Evolutionary conservation across 352 stramenopile species (phyloP).

Genomic region (Phytopythium sindhum): DNA sequence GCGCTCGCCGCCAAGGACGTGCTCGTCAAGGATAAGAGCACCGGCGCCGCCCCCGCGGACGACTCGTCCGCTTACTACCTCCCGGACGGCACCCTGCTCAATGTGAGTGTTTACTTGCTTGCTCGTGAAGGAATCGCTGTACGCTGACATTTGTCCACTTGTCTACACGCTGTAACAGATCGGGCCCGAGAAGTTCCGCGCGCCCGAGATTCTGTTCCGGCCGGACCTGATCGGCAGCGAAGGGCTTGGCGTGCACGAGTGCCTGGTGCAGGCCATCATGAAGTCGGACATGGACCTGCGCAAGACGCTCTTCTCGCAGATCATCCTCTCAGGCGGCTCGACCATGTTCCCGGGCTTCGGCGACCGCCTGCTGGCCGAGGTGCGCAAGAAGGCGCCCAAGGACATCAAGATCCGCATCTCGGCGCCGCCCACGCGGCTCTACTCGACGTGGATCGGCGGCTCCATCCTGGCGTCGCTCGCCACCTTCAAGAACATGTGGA

Average conservation of each 20-base stretch:
- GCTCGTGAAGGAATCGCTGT: not conserved
- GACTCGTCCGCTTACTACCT: conserved; percentile 76
- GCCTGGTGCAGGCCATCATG: conserved; percentile 93
- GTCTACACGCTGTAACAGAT: conserved; percentile 33
- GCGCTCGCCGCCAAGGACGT: conserved; percentile 46
- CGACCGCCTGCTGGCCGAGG: conserved; percentile 93
- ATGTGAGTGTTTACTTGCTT: conserved; percentile 28
- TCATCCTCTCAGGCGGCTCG: conserved; percentile 93
- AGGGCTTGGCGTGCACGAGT: conserved; percentile 77
- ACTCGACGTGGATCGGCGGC: conserved; percentile 97
- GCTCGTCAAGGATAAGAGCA: conserved; percentile 44
- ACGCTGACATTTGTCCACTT: conserved; percentile 1
- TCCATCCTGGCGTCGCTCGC: conserved; percentile 97
- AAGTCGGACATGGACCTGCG: conserved; percentile 97
- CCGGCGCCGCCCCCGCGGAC: conserved; percentile 25
- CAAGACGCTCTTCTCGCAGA: conserved; percentile 91
- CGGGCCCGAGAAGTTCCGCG: conserved; percentile 76
- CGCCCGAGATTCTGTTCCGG: conserved; percentile 80
- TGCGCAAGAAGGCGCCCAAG: conserved; percentile 87
- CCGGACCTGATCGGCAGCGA: conserved; percentile 84
- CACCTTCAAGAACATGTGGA: conserved; percentile 99
- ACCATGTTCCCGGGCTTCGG: conserved; percentile 95
- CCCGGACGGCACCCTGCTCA: conserved; percentile 81
- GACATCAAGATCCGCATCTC: conserved; percentile 96
- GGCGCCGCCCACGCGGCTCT: conserved; percentile 92